Evolutionary conservation across 2,329 filamentous ascomycete species (phyloP).

Genomic region (Pyrenochaeta sp.): DNA sequence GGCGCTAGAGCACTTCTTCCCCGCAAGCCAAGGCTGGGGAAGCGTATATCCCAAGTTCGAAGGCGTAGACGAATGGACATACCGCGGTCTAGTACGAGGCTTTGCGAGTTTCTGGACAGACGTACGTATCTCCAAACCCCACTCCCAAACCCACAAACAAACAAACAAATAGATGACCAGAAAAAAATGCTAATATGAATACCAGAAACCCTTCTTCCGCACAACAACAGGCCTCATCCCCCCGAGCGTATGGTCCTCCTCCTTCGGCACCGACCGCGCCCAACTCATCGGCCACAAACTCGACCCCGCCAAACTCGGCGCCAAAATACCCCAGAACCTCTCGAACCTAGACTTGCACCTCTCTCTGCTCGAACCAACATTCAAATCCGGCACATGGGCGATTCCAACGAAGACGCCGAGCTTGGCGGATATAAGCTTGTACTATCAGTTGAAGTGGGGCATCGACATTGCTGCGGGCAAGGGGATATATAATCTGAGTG

Average conservation of each 20-base stretch:
- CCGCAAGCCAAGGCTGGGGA: constrained; percentile 36
- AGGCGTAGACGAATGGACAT: constrained; percentile 40
- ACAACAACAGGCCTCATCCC: constrained; percentile 54
- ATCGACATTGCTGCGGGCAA: constrained; percentile 48
- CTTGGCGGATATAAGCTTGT: constrained; percentile 50
- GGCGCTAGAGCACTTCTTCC: constrained; percentile 44
- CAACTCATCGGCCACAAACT: constrained; percentile 52
- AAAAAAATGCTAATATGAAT: constrained; percentile 13
- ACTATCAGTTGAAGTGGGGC: constrained; percentile 52
- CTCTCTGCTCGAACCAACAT: constrained; percentile 47
- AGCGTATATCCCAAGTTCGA: constrained; percentile 45
- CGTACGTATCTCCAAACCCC: constrained; percentile 11
- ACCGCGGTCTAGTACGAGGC: constrained; percentile 48
- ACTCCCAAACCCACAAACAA: too few relatives aligned
- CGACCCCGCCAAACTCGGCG: constrained; percentile 48
- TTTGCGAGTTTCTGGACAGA: constrained; percentile 55
- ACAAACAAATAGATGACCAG: not conserved
- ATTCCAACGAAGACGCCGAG: constrained; percentile 46
- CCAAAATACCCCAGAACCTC: constrained; percentile 51
- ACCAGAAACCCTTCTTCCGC: constrained; percentile 48
- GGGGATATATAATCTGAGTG: constrained; percentile 47
- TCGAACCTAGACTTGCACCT: constrained; percentile 50
- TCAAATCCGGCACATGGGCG: constrained; percentile 42
- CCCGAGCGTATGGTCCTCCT: constrained; percentile 49
- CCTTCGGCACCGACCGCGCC: constrained; percentile 50